Conservation (phyloP, 305 asterid genomes). For the Withania somnifera region DNA sequence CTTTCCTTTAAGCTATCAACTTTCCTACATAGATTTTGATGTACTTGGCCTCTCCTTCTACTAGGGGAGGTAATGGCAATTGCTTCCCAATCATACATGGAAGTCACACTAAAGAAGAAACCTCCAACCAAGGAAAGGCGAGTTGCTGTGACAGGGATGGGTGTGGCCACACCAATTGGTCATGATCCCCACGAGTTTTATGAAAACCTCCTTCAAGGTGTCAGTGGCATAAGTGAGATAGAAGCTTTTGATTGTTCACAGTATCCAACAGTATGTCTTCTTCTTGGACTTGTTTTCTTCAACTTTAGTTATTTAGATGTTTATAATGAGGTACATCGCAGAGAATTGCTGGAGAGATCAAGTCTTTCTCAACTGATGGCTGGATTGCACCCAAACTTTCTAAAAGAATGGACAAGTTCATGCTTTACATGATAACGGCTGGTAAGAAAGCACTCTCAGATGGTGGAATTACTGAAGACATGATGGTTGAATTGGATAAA, state of each 20-base stretch:
- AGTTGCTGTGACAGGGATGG: slow-evolving; percentile 99
- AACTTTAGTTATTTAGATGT: slow-evolving; percentile 9
- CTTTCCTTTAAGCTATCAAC: not conserved
- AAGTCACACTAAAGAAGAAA: slow-evolving; percentile 42
- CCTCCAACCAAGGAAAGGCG: slow-evolving; percentile 64
- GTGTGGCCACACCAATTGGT: slow-evolving; percentile 88
- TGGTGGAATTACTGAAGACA: slow-evolving; percentile 80
- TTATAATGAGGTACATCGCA: slow-evolving; percentile 23
- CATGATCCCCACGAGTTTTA: slow-evolving; percentile 72
- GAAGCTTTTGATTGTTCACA: slow-evolving; percentile 88
- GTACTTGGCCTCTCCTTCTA: slow-evolving; percentile 14
- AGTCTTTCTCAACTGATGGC: slow-evolving; percentile 87
- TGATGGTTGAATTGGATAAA: slow-evolving; percentile 65
- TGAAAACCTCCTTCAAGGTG: slow-evolving; percentile 83
- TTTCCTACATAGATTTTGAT: not conserved
- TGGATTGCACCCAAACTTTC: slow-evolving; percentile 94
- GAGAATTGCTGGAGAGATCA: slow-evolving; percentile 99
- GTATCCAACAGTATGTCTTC: slow-evolving; percentile 72
- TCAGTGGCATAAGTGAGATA: slow-evolving; percentile 85
- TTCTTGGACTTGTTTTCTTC: slow-evolving; percentile 7
- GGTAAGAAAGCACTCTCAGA: slow-evolving; percentile 95
- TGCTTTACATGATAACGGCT: slow-evolving; percentile 96
- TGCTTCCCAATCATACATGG: slow-evolving; percentile 46
- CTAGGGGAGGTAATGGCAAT: slow-evolving; percentile 55
- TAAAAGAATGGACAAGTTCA: slow-evolving; percentile 91